Percentiles rank a stretch among this genome's conserved stretches.
These are phyloP conservation scores for Cystobasidium ongulense DNA, from an alignment of 768 basidiomycete species.

Conservation along the genomic window DNA sequence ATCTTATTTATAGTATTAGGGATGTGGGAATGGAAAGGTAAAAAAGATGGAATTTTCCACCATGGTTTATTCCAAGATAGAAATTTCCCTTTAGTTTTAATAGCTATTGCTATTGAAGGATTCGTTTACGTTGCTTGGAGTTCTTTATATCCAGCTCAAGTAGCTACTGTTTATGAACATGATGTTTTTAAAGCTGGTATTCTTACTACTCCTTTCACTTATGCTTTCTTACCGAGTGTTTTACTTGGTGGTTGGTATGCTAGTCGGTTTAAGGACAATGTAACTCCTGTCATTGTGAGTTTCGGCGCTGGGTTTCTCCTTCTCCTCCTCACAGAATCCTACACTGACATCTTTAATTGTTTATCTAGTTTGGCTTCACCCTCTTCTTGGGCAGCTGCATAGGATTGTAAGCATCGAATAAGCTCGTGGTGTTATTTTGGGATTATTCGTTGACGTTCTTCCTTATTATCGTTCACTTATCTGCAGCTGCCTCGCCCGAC, in stretches of 20 bases:
- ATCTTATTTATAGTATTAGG: constrained; percentile 56
- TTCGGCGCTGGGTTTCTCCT: not conserved
- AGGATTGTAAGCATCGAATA: constrained; percentile 1
- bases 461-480: not conserved
- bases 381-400: not conserved
- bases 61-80: constrained; percentile 20
- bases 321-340: not conserved
- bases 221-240: constrained; percentile 6
- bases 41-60: constrained; percentile 13
- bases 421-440: too few species aligned
- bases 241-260: not conserved
- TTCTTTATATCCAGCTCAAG: constrained; percentile 1
- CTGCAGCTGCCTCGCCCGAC: not conserved
- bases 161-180: constrained; percentile 7
- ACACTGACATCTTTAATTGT: not conserved
- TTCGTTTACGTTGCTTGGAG: not conserved
- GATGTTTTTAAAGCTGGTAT: constrained; percentile 9
- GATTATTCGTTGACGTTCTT: not conserved
- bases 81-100: not conserved
- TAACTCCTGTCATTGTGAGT: not conserved
- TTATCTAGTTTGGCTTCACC: not conserved
- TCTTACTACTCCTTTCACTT: not conserved
- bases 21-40: constrained; percentile 61
- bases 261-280: not conserved
- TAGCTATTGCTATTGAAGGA: constrained; percentile 13